These are phyloP conservation scores for Naganishia onofrii DNA, from an alignment of 768 basidiomycete genomes.

Conservation along the genomic window DNA sequence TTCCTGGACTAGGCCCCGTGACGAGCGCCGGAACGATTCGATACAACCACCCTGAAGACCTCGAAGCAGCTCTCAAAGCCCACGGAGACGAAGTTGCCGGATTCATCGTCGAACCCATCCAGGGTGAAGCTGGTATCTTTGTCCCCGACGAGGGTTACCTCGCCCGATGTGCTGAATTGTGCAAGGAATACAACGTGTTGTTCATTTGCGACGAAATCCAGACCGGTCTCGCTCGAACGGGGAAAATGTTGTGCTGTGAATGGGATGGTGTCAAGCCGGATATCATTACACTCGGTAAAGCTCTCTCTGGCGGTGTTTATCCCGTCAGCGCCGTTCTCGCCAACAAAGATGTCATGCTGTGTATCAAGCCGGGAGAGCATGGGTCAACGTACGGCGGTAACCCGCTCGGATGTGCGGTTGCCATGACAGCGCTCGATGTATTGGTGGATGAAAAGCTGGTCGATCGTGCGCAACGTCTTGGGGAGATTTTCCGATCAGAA, in stretches of 20 bases:
- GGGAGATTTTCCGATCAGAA: constrained; percentile 69
- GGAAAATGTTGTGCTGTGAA: constrained; percentile 85
- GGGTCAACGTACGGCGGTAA: constrained; percentile 96
- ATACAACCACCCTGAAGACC: constrained; percentile 76
- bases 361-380: constrained; percentile 91
- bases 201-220: constrained; percentile 98
- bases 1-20: constrained; percentile 57
- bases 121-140: constrained; percentile 97
- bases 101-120: constrained; percentile 95
- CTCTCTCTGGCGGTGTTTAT: constrained; percentile 92
- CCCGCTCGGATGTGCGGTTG: constrained; percentile 92
- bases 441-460: constrained; percentile 80
- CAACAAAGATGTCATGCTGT: constrained; percentile 86
- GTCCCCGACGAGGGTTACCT: constrained; percentile 89
- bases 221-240: constrained; percentile 91
- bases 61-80: constrained; percentile 74
- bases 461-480: constrained; percentile 73
- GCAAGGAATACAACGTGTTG: constrained; percentile 89
- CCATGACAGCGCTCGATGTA: constrained; percentile 87
- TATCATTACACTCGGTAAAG: constrained; percentile 89
- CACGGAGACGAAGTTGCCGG: constrained; percentile 82
- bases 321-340: constrained; percentile 94
- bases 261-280: constrained; percentile 87
- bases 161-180: constrained; percentile 69
- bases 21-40: constrained; percentile 68